phyloP scores from a whole-genome alignment of 148 eudicot genomes.

The Diospyros lotus region DNA sequence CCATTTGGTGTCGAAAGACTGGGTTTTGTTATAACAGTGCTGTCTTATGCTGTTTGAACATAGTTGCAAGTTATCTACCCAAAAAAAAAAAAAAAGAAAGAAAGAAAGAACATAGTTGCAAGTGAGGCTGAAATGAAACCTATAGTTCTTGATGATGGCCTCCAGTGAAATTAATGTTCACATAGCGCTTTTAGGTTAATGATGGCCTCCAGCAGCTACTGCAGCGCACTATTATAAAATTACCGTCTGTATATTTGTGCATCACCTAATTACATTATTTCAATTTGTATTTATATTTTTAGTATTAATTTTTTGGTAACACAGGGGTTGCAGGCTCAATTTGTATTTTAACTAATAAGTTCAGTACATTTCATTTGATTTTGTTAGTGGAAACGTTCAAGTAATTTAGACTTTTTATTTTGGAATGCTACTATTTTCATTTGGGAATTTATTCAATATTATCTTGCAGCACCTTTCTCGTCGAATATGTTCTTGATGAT shows the following conservation, averaged over 20 bases:
- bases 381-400: neutral
- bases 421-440: neutral
- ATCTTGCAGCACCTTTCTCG: neutral
- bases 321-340: neutral
- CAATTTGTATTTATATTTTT: neutral
- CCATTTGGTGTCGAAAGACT: neutral
- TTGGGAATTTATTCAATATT: neutral
- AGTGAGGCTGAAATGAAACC: neutral
- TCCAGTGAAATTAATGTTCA: neutral
- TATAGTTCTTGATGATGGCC: neutral
- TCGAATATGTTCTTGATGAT: neutral
- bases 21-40: neutral
- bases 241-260: neutral
- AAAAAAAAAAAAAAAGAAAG: too few species aligned
- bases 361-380: neutral
- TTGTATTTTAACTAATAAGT: neutral
- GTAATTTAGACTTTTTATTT: neutral
- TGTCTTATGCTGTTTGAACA: neutral
- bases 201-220: slow-evolving; percentile 5
- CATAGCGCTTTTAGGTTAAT: neutral
- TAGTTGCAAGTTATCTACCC: neutral
- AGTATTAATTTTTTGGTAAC: too few species aligned
- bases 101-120: neutral
- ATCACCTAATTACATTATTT: too few species aligned
- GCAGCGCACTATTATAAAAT: neutral